Conservation (phyloP, 2,329 filamentous ascomycete species). For the Erysiphe pulchra region DNA sequence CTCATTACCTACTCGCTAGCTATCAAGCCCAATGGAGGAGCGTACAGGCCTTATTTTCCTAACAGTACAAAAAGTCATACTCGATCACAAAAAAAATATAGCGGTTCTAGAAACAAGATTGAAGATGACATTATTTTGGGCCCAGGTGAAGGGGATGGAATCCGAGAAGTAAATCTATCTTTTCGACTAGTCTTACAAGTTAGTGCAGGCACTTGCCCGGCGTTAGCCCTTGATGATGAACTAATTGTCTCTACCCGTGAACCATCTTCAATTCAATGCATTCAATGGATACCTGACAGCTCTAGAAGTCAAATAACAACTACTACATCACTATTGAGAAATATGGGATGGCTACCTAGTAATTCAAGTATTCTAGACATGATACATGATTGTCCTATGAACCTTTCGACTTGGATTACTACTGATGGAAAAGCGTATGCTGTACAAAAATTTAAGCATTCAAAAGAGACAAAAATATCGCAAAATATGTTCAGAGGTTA, state of each 20-base stretch:
- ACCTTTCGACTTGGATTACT: conserved; percentile 77
- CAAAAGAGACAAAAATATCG: conserved; percentile 18
- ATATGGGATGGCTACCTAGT: conserved; percentile 66
- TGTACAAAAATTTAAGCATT: conserved; percentile 42
- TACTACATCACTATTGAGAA: conserved; percentile 71
- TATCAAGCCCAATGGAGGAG: conserved; percentile 53
- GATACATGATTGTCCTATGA: conserved; percentile 91
- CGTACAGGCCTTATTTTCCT: conserved; percentile 63
- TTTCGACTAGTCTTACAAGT: conserved; percentile 98
- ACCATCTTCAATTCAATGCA: conserved; percentile 87
- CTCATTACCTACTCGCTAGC: conserved; percentile 87
- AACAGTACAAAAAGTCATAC: conserved; percentile 37
- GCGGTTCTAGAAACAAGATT: conserved; percentile 18
- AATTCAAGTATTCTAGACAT: conserved; percentile 57
- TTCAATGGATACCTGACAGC: conserved; percentile 73
- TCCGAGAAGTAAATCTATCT: conserved; percentile 66
- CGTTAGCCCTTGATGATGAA: conserved; percentile 75
- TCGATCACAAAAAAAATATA: conserved; percentile 33
- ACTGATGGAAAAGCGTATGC: conserved; percentile 73
- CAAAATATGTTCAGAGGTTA: conserved; percentile 60
- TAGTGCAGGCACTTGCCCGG: conserved; percentile 76
- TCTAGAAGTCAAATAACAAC: conserved; percentile 56
- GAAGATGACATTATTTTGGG: conserved; percentile 43
- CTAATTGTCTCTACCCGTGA: conserved; percentile 76
- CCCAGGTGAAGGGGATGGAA: conserved; percentile 56